Evolutionary conservation across 2,329 filamentous ascomycete species (phyloP).

Genomic region (Colletotrichum sansevieriae): DNA sequence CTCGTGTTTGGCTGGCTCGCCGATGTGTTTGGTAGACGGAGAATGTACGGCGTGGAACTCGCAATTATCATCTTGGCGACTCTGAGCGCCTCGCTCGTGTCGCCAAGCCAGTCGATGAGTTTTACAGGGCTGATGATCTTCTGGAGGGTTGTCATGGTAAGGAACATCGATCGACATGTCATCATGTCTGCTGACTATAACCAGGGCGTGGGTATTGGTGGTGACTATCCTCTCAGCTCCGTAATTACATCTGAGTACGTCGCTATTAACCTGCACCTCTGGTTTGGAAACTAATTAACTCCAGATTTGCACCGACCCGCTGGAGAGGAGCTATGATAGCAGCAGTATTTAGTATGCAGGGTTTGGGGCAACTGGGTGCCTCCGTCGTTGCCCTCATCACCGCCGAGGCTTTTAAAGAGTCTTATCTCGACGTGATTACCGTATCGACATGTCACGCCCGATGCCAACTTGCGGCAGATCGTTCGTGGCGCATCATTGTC

Average conservation of each 20-base stretch:
- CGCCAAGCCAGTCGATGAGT: conserved; percentile 71
- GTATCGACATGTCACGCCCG: conserved; percentile 68
- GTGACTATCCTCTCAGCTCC: conserved; percentile 84
- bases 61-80: conserved; percentile 80
- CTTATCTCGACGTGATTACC: conserved; percentile 52
- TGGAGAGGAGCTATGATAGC: conserved; percentile 89
- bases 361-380: conserved; percentile 80
- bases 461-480: conserved; percentile 80
- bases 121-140: conserved; percentile 75
- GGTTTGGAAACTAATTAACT: not conserved
- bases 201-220: conserved; percentile 79
- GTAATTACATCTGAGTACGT: conserved; percentile 82
- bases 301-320: conserved; percentile 81
- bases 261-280: too few relatives aligned
- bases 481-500: conserved; percentile 85
- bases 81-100: conserved; percentile 74
- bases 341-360: conserved; percentile 87
- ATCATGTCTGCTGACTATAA: not conserved
- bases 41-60: conserved; percentile 86
- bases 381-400: conserved; percentile 79
- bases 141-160: conserved; percentile 80
- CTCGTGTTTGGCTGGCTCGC: conserved; percentile 82
- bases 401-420: conserved; percentile 71
- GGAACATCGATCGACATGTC: conserved; percentile 25
- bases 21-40: conserved; percentile 80